Conservation (phyloP, 805 yeast genomes). For the Clavispora fructus region DNA sequence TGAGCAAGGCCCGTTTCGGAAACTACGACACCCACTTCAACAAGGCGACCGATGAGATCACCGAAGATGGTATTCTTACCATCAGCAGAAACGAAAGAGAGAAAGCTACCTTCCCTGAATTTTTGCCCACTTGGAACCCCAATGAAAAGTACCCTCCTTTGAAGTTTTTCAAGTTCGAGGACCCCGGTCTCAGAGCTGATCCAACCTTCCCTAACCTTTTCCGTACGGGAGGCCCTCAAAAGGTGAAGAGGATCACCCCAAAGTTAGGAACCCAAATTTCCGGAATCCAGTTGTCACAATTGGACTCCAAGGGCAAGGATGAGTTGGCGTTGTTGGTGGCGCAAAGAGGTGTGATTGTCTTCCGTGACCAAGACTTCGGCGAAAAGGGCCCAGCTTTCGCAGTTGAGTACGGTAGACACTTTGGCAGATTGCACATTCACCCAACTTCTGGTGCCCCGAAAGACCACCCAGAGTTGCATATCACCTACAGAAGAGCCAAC, state of each 20-base stretch:
- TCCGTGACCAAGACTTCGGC: constrained; percentile 59
- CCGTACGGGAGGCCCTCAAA: constrained; percentile 25
- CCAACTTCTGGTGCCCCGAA: constrained; percentile 70
- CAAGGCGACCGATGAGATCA: constrained; percentile 41
- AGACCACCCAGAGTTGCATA: constrained; percentile 19
- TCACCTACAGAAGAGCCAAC: constrained; percentile 16
- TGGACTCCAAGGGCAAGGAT: constrained; percentile 52
- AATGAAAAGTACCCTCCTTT: constrained; percentile 46
- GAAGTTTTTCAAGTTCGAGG: constrained; percentile 51
- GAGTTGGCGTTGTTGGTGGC: constrained; percentile 68
- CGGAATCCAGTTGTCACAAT: constrained; percentile 54
- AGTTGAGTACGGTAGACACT: constrained; percentile 54
- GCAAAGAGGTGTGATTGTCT: constrained; percentile 63
- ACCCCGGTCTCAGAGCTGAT: constrained; percentile 67
- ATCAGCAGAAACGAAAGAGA: constrained; percentile 27
- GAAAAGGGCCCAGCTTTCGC: constrained; percentile 43
- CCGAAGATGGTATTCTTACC: constrained; percentile 43
- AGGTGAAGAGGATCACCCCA: constrained; percentile 50
- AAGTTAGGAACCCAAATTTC: constrained; percentile 62
- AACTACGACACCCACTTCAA: constrained; percentile 46
- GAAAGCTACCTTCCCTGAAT: constrained; percentile 43
- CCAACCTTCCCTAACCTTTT: constrained; percentile 49
- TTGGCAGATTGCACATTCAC: constrained; percentile 69
- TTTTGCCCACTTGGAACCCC: constrained; percentile 69
- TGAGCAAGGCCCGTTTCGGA: constrained; percentile 14